phyloP scores from a whole-genome alignment of 306 rosid species.

The Acacia confusa region DNA sequence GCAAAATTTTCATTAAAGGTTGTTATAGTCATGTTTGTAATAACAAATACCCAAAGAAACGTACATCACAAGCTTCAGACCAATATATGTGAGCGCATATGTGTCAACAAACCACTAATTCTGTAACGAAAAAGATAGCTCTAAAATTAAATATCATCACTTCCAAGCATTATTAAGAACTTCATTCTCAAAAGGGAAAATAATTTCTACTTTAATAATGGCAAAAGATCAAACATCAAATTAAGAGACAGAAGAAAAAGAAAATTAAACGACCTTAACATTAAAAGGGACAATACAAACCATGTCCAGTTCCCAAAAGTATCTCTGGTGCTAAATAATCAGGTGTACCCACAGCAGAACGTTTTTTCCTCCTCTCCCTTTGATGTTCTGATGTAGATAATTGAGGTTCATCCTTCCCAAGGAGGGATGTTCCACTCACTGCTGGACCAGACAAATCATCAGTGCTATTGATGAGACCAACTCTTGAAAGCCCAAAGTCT shows the following conservation, averaged over 20 bases:
- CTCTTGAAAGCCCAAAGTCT: conserved; percentile 98
- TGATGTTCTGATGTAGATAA: conserved; percentile 73
- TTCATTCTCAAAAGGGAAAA: conserved; percentile 2
- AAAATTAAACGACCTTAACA: conserved; percentile 59
- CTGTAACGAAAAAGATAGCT: not conserved
- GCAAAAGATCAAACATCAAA: conserved; percentile 27
- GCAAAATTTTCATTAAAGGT: conserved; percentile 31
- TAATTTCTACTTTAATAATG: conserved; percentile 23
- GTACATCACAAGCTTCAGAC: conserved; percentile 10
- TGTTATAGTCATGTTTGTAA: conserved; percentile 12
- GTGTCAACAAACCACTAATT: not conserved
- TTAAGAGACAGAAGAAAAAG: conserved; percentile 36
- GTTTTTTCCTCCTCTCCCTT: conserved; percentile 83
- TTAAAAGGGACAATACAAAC: conserved; percentile 67
- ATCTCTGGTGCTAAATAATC: conserved; percentile 99
- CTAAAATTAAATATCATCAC: conserved; percentile 1
- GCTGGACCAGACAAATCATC: conserved; percentile 97
- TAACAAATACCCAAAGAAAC: conserved; percentile 26
- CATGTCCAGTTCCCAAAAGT: conserved; percentile 99
- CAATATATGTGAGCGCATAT: not conserved
- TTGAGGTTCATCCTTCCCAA: conserved; percentile 72
- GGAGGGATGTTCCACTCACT: conserved; percentile 79
- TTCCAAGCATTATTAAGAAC: conserved; percentile 18
- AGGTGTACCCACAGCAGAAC: conserved; percentile 99
- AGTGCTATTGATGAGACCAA: conserved; percentile 98